Evolutionary conservation across 495 filamentous ascomycete genomes (phyloP).

Genomic region (Hypoxylon rickii): DNA sequence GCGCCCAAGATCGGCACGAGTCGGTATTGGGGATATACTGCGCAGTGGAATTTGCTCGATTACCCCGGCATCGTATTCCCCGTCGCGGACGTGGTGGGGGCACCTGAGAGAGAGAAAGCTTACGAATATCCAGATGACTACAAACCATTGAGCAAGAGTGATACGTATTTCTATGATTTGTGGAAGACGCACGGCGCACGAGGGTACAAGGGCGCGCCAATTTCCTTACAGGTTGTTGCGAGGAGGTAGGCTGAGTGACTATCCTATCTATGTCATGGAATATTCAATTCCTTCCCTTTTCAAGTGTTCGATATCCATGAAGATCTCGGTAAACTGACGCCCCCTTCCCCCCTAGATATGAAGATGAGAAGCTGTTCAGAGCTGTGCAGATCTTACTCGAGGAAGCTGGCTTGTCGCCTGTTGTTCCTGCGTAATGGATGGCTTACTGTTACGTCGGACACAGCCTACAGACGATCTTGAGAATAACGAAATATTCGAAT

Average conservation of each 20-base stretch:
- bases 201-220: constrained; percentile 50
- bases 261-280: too few species aligned
- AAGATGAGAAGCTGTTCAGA: constrained; percentile 48
- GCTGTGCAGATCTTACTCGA: constrained; percentile 41
- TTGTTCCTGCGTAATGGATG: constrained; percentile 8
- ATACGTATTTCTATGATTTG: constrained; percentile 39
- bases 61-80: constrained; percentile 66
- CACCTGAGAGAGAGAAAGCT: constrained; percentile 38
- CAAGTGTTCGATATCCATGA: too few species aligned
- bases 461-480: too few species aligned
- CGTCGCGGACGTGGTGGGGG: constrained; percentile 44
- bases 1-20: constrained; percentile 64
- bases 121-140: constrained; percentile 52
- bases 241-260: constrained; percentile 47
- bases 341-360: constrained; percentile 34
- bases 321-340: too few species aligned
- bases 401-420: constrained; percentile 39
- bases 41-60: constrained; percentile 75
- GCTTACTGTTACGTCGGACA: too few species aligned
- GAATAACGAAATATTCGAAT: too few species aligned
- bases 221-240: constrained; percentile 60
- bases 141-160: constrained; percentile 43
- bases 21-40: constrained; percentile 73
- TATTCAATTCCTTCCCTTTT: neutral
- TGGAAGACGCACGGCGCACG: constrained; percentile 41